These are phyloP conservation scores for Nannochloris sp. DNA, from an alignment of 139 green algal species.

Conservation along the genomic window DNA sequence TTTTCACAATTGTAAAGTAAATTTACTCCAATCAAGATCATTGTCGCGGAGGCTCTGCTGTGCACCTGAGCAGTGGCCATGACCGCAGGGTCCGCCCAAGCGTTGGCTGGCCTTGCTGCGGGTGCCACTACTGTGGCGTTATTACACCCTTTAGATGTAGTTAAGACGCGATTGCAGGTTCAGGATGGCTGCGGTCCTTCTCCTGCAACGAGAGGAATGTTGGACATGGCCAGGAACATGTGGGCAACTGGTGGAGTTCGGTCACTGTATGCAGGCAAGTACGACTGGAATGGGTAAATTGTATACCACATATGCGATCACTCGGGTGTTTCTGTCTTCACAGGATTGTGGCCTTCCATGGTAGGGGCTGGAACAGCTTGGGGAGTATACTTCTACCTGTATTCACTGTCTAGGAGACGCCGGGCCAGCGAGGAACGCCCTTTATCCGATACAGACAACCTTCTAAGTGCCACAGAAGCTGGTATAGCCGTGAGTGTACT, in stretches of 20 bases:
- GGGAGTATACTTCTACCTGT: slow-evolving; percentile 75
- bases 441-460: slow-evolving; percentile 46
- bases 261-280: slow-evolving; percentile 49
- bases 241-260: slow-evolving; percentile 52
- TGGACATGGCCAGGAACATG: slow-evolving; percentile 57
- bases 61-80: not conserved
- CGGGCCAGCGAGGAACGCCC: not conserved
- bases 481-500: slow-evolving; percentile 65
- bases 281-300: not conserved
- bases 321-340: no score
- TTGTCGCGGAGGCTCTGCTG: no score
- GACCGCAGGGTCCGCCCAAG: slow-evolving; percentile 26
- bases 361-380: slow-evolving; percentile 69
- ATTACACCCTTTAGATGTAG: slow-evolving; percentile 81
- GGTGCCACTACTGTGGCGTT: slow-evolving; percentile 54
- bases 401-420: slow-evolving; percentile 61
- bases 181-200: slow-evolving; percentile 52
- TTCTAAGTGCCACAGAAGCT: slow-evolving; percentile 65
- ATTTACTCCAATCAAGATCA: no score
- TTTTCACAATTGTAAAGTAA: no score
- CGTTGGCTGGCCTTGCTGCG: slow-evolving; percentile 57
- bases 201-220: slow-evolving; percentile 45
- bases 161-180: slow-evolving; percentile 84
- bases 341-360: slow-evolving; percentile 62
- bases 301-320: not conserved